Conservation (phyloP, 2,329 filamentous ascomycete genomes). For the Lecanicillium sp. region DNA sequence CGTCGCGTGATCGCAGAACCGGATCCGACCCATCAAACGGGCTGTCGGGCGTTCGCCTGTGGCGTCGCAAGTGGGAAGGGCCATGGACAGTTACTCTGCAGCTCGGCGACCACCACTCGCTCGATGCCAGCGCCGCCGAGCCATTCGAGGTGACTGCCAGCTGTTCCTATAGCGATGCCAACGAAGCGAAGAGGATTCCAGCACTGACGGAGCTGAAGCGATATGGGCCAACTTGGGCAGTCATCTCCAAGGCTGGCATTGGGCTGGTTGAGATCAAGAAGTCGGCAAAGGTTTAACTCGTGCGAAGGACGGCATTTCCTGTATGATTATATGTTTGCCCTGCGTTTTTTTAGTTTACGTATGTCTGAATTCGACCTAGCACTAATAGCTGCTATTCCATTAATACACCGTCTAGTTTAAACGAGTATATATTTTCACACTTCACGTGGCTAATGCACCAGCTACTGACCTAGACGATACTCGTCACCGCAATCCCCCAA, state of each 20-base stretch:
- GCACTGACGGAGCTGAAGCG: slow-evolving; percentile 72
- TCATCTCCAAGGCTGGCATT: slow-evolving; percentile 65
- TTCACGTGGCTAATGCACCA: too few relatives aligned
- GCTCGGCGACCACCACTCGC: slow-evolving; percentile 12
- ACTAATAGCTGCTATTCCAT: neutral
- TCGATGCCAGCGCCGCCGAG: slow-evolving; percentile 9
- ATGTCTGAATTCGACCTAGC: too few relatives aligned
- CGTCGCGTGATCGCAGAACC: slow-evolving; percentile 55
- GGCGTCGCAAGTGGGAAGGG: slow-evolving; percentile 72
- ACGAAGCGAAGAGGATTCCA: slow-evolving; percentile 63
- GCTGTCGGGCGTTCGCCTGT: slow-evolving; percentile 64
- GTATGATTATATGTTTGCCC: too few relatives aligned
- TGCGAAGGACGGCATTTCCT: too few relatives aligned
- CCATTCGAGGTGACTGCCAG: slow-evolving; percentile 56
- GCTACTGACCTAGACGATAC: slow-evolving; percentile 9
- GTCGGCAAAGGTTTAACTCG: slow-evolving; percentile 47
- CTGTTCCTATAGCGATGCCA: slow-evolving; percentile 86
- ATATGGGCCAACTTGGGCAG: slow-evolving; percentile 74
- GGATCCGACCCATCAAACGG: slow-evolving; percentile 55
- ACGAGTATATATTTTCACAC: too few relatives aligned
- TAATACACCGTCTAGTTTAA: neutral
- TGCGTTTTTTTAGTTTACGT: too few relatives aligned
- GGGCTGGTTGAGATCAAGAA: slow-evolving; percentile 78
- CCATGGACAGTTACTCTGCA: slow-evolving; percentile 57
- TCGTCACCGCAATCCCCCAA: slow-evolving; percentile 20